Conservation (phyloP, 2,329 filamentous ascomycete species). For the Neofusicoccum ribis region DNA sequence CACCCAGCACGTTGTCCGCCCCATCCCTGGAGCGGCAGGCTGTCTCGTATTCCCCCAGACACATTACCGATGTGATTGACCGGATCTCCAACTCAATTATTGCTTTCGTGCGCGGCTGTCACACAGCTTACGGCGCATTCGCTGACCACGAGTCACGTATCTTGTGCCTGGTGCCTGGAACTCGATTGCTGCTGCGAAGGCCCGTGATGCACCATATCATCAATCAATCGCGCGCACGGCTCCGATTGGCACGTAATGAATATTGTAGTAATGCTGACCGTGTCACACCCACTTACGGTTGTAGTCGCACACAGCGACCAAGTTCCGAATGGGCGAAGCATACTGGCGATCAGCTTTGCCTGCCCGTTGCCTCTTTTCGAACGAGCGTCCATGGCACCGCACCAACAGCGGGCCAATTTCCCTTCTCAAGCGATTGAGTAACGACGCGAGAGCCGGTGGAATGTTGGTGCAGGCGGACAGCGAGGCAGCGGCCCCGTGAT, state of each 20-base stretch:
- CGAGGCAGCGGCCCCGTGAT: background rate
- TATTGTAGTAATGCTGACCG: slow-evolving; percentile 12
- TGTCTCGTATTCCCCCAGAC: background rate
- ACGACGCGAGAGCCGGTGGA: background rate
- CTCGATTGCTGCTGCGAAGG: background rate
- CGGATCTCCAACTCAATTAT: background rate
- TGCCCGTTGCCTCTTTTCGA: slow-evolving; percentile 9
- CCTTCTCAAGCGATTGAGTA: slow-evolving; percentile 13
- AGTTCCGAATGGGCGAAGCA: slow-evolving; percentile 4
- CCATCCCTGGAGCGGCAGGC: background rate
- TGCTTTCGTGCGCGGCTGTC: background rate
- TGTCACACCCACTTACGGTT: slow-evolving; percentile 3
- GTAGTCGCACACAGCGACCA: slow-evolving; percentile 12
- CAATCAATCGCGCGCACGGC: background rate
- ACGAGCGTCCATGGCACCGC: slow-evolving; percentile 9
- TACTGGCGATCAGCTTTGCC: background rate
- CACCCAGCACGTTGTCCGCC: background rate
- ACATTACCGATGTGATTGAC: background rate
- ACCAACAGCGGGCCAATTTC: slow-evolving; percentile 1
- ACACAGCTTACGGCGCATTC: background rate
- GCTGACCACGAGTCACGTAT: slow-evolving; percentile 8
- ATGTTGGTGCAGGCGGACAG: slow-evolving; percentile 3
- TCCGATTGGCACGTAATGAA: slow-evolving; percentile 9
- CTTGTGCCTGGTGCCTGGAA: slow-evolving; percentile 15
- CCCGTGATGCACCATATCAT: slow-evolving; percentile 7